Evolutionary conservation across 2,329 filamentous ascomycete species (phyloP).

Genomic region (Trichoderma sp.): DNA sequence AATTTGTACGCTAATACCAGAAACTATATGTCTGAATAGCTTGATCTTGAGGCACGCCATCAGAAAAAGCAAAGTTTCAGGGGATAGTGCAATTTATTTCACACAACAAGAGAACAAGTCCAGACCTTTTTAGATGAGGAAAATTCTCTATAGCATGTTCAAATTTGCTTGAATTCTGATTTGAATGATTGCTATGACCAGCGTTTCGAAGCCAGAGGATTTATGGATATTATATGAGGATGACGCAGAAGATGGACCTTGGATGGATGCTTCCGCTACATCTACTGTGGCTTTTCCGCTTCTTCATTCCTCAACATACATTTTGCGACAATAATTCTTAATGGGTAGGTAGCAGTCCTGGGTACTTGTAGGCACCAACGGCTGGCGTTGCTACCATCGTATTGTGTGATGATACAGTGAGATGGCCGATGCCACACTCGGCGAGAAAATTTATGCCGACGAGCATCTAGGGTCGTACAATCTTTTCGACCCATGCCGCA

Average conservation of each 20-base stretch:
- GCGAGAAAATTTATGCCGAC: background rate
- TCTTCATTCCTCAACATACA: background rate
- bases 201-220: no score
- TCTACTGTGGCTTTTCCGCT: background rate
- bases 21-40: background rate
- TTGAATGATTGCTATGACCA: no score
- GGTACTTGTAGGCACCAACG: background rate
- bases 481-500: background rate
- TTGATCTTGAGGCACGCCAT: background rate
- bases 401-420: background rate
- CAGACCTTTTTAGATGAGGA: background rate
- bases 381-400: background rate
- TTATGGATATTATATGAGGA: no score
- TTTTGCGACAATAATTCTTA: background rate
- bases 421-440: background rate
- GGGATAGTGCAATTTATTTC: background rate
- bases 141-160: no score
- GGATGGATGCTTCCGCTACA: background rate
- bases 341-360: background rate
- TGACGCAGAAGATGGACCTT: background rate
- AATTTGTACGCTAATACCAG: background rate
- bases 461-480: background rate
- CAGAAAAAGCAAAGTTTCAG: background rate
- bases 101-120: background rate
- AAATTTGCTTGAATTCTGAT: no score